phyloP scores from a whole-genome alignment of 139 green algal species.

The Picochlorum sp. region DNA sequence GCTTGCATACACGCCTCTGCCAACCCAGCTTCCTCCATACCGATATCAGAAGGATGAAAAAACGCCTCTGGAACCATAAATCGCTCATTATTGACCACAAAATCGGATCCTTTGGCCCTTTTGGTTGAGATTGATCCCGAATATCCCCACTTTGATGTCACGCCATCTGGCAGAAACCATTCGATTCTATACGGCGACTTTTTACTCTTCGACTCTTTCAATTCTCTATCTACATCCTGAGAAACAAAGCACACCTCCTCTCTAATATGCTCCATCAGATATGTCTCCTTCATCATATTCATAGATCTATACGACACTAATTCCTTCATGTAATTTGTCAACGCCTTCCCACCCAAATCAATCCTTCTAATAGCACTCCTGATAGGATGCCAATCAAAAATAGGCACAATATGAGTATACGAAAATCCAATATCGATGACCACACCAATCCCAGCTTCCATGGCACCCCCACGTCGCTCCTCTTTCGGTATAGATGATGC shows the following conservation, averaged over 20 bases:
- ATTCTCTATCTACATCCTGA: slow-evolving; percentile 38
- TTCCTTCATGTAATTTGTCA: slow-evolving; percentile 98
- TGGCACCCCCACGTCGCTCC: not conserved
- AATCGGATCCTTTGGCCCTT: slow-evolving; percentile 22
- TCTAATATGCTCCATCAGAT: slow-evolving; percentile 91
- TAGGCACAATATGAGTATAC: slow-evolving; percentile 73
- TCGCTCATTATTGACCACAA: slow-evolving; percentile 91
- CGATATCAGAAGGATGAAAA: slow-evolving; percentile 68
- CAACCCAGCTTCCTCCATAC: slow-evolving; percentile 41
- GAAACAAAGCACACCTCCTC: slow-evolving; percentile 83
- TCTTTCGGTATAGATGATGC: not conserved
- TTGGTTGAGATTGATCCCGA: slow-evolving; percentile 6
- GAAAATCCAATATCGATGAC: slow-evolving; percentile 72
- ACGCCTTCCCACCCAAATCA: slow-evolving; percentile 91
- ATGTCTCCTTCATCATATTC: slow-evolving; percentile 94
- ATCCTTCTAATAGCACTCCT: slow-evolving; percentile 58
- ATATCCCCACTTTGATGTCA: slow-evolving; percentile 75
- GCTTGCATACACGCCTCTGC: slow-evolving; percentile 43
- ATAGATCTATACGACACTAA: slow-evolving; percentile 81
- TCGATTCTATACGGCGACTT: slow-evolving; percentile 47
- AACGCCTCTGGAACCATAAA: slow-evolving; percentile 94
- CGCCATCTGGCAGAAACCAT: slow-evolving; percentile 89
- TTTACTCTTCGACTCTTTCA: slow-evolving; percentile 22
- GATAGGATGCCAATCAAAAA: slow-evolving; percentile 47
- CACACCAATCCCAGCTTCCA: slow-evolving; percentile 35